Conservation (phyloP, 179 eudicot species). For the Beta macrorhiza region DNA sequence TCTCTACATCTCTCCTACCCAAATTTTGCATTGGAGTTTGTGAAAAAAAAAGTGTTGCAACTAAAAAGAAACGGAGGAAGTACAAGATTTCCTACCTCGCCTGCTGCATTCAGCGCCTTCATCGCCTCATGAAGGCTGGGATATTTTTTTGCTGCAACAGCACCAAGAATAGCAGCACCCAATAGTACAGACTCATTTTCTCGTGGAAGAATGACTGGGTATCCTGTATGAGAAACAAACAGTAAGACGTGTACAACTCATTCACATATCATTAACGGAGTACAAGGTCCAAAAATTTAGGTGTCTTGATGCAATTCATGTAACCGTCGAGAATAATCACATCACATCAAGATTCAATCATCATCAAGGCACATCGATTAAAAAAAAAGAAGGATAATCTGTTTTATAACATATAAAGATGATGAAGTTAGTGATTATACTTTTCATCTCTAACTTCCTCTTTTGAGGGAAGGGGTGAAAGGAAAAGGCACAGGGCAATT, state of each 20-base stretch:
- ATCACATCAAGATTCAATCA: neutral
- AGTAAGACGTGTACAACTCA: neutral
- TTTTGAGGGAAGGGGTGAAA: neutral
- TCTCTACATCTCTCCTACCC: no score
- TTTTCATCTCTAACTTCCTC: neutral
- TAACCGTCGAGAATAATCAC: neutral
- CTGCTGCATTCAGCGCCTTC: conserved; percentile 92
- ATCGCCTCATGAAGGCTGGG: conserved; percentile 72
- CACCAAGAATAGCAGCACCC: conserved; percentile 96
- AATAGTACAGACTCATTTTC: conserved; percentile 90
- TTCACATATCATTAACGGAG: neutral
- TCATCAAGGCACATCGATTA: neutral
- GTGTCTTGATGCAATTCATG: neutral
- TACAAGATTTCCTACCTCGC: conserved; percentile 51
- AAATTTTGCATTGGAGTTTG: no score
- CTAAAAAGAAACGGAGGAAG: no score
- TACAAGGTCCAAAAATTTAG: neutral
- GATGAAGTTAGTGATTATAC: neutral
- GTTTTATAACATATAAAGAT: neutral
- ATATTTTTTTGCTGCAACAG: conserved; percentile 90
- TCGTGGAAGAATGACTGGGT: conserved; percentile 78
- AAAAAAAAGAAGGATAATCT: neutral
- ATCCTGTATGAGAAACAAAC: conserved; percentile 43
- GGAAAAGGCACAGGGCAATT: neutral
- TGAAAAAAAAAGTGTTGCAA: no score